phyloP scores from a whole-genome alignment of 2,329 filamentous ascomycete species.

The Penicillium brasilianum region DNA sequence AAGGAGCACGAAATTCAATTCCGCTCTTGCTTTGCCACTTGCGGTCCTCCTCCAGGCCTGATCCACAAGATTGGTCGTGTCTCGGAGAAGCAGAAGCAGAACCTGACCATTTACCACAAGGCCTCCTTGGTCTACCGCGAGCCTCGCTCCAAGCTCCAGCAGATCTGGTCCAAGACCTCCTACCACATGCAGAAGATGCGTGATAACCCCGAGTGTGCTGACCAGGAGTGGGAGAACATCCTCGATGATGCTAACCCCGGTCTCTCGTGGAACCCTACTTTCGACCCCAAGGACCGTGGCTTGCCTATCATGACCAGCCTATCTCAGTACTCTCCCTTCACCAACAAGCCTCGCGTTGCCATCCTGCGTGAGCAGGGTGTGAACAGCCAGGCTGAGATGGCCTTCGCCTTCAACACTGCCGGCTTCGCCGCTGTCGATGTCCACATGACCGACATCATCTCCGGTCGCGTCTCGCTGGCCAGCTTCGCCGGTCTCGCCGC shows the following conservation, averaged over 20 bases:
- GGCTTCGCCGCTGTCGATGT: conserved; percentile 92
- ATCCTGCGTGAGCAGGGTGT: conserved; percentile 95
- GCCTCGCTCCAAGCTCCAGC: conserved; percentile 74
- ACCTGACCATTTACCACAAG: conserved; percentile 75
- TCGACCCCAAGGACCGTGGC: conserved; percentile 76
- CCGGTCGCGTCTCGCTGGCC: conserved; percentile 76
- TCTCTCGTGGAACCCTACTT: conserved; percentile 81
- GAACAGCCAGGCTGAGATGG: conserved; percentile 97
- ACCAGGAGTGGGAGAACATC: conserved; percentile 79
- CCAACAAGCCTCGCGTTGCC: conserved; percentile 75
- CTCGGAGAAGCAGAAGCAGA: conserved; percentile 69
- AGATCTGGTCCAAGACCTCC: conserved; percentile 87
- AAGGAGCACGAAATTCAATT: conserved; percentile 84
- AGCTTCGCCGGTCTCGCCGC: conserved; percentile 88
- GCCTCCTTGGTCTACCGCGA: conserved; percentile 71
- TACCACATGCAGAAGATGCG: conserved; percentile 88
- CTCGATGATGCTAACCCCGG: conserved; percentile 78
- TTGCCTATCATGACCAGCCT: conserved; percentile 70
- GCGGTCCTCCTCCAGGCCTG: conserved; percentile 78
- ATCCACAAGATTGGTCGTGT: conserved; percentile 85
- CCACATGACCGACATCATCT: conserved; percentile 92
- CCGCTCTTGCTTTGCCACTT: conserved; percentile 87
- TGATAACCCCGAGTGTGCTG: conserved; percentile 85
- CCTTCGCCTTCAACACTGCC: conserved; percentile 88
- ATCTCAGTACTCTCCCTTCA: conserved; percentile 61